A percentile compares a stretch with the other conserved stretches of the same genome.
These are phyloP conservation scores for Parasitella parasitica DNA, from an alignment of 371 early-diverging fungal genomes.

Conservation along the genomic window DNA sequence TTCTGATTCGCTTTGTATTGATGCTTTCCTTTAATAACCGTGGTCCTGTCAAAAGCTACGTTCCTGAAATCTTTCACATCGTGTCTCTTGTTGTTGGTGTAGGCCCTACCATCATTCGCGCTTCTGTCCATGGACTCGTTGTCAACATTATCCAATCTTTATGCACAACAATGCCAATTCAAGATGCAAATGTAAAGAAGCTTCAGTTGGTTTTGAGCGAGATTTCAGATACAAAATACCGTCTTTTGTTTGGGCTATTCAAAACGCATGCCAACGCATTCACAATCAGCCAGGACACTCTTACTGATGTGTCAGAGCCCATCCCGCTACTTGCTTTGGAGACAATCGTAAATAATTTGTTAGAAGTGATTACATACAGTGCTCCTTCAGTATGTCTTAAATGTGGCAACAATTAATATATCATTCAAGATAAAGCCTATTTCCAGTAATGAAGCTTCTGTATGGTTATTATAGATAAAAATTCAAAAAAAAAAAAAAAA, in stretches of 20 bases:
- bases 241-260: conserved; percentile 78
- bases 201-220: conserved; percentile 63
- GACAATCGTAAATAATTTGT: conserved; percentile 73
- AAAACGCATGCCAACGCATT: conserved; percentile 73
- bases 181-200: conserved; percentile 60
- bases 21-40: conserved; percentile 91
- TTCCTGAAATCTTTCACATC: conserved; percentile 87
- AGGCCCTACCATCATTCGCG: conserved; percentile 81
- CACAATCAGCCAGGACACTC: conserved; percentile 61
- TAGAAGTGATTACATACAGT: conserved; percentile 78
- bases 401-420: no score
- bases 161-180: conserved; percentile 73
- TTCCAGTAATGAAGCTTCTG: no score
- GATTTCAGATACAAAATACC: conserved; percentile 76
- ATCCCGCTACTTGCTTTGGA: conserved; percentile 77
- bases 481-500: no score
- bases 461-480: no score
- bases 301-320: conserved; percentile 67
- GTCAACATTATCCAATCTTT: conserved; percentile 89
- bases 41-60: conserved; percentile 68
- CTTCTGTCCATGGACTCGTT: conserved; percentile 89
- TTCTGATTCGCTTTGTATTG: conserved; percentile 81
- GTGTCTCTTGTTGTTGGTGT: conserved; percentile 81
- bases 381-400: conserved; percentile 74
- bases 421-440: no score